Evolutionary conservation across 108 stramenopile genomes (phyloP).

Genomic region (Parietichytrium sp.): DNA sequence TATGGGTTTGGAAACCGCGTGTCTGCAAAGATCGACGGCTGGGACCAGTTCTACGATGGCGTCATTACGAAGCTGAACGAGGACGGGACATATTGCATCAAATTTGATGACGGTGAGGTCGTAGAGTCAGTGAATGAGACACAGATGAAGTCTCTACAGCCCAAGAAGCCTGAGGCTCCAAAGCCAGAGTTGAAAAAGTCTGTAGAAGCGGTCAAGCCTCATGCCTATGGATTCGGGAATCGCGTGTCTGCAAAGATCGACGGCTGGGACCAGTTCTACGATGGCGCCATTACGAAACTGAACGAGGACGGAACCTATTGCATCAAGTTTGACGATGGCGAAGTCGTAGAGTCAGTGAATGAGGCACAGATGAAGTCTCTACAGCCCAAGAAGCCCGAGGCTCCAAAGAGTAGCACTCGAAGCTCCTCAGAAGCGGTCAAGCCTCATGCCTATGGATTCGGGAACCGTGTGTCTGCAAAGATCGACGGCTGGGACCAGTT

Average conservation of each 20-base stretch:
- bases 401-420: no score
- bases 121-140: background rate
- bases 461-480: background rate
- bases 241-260: background rate
- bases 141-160: background rate
- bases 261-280: background rate
- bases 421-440: no score
- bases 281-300: background rate
- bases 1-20: background rate
- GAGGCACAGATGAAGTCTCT: background rate
- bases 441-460: background rate
- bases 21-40: slow-evolving; percentile 5
- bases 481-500: background rate
- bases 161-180: background rate
- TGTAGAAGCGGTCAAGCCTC: background rate
- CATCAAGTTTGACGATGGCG: background rate
- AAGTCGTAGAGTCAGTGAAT: background rate
- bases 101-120: slow-evolving; percentile 29
- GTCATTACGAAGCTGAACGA: background rate
- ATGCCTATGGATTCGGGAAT: background rate
- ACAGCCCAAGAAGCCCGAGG: background rate
- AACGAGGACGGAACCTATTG: background rate
- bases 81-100: background rate
- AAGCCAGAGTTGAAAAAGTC: background rate
- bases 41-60: background rate